These are phyloP conservation scores for Persicaria tinctoria DNA, from an alignment of 148 eudicot genomes.

Conservation along the genomic window DNA sequence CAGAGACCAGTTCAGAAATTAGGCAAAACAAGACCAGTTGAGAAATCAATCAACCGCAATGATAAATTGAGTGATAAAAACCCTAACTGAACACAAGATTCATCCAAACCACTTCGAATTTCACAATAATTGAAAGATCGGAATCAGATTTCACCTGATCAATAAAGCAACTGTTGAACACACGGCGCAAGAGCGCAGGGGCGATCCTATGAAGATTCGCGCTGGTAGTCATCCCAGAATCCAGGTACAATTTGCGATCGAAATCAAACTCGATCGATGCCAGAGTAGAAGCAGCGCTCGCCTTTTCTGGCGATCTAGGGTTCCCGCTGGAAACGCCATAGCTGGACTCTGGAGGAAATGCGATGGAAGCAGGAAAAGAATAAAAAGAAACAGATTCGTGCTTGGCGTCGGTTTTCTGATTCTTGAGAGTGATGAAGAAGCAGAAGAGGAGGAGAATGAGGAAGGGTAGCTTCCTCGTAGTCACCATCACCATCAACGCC, in stretches of 20 bases:
- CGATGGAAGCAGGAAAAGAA: background rate
- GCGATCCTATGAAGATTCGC: background rate
- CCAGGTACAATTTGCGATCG: background rate
- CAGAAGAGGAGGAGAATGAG: slow-evolving; percentile 1
- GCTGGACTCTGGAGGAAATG: background rate
- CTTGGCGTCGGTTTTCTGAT: background rate
- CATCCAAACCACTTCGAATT: background rate
- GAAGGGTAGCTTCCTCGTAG: background rate
- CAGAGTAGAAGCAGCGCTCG: background rate
- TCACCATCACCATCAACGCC: too few relatives aligned
- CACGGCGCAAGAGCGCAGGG: background rate
- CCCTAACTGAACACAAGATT: background rate
- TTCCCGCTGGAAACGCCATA: background rate
- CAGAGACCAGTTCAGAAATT: too few relatives aligned
- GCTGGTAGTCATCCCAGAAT: too few relatives aligned
- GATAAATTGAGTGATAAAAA: too few relatives aligned
- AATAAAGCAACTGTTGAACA: background rate
- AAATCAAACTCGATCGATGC: background rate
- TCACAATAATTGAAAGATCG: too few relatives aligned
- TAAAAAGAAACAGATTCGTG: background rate
- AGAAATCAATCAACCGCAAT: too few relatives aligned
- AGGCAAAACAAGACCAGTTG: too few relatives aligned
- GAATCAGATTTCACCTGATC: too few relatives aligned
- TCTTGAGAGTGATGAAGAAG: background rate
- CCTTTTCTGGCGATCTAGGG: background rate